Conservation (phyloP, 2,329 filamentous ascomycete species). For the Calonectria leucothoes region DNA sequence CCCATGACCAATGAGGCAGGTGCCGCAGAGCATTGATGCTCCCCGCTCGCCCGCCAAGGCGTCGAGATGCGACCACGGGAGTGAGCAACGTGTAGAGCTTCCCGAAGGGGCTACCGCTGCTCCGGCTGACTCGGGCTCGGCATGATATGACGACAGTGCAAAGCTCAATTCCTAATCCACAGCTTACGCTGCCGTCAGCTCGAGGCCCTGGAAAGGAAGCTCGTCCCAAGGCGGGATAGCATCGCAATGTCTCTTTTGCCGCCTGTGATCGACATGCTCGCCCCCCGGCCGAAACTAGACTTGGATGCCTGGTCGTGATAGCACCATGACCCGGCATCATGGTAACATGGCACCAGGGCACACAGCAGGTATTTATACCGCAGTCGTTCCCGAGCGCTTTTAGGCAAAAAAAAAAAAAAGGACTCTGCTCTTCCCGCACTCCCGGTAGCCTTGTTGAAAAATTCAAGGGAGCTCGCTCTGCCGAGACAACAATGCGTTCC, state of each 20-base stretch:
- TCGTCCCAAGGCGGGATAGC: background rate
- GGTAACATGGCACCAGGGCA: constrained; percentile 27
- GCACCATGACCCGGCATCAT: constrained; percentile 26
- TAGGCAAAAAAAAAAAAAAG: background rate
- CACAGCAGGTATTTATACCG: constrained; percentile 34
- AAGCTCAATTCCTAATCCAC: constrained; percentile 18
- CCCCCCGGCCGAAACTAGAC: background rate
- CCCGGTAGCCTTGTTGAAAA: background rate
- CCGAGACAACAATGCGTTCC: background rate
- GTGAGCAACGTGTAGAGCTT: constrained; percentile 15
- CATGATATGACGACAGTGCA: constrained; percentile 34
- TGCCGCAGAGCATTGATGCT: background rate
- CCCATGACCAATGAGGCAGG: background rate
- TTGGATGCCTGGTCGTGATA: constrained; percentile 20
- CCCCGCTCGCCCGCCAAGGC: background rate
- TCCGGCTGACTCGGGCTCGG: background rate
- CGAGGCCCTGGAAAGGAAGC: constrained; percentile 29
- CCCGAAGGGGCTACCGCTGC: constrained; percentile 29
- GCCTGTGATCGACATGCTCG: constrained; percentile 13
- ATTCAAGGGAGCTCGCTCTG: background rate
- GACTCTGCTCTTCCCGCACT: background rate
- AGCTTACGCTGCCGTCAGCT: constrained; percentile 31
- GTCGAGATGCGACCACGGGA: constrained; percentile 17
- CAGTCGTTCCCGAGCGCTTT: constrained; percentile 6
- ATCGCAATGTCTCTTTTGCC: constrained; percentile 11